These are phyloP conservation scores for Podila epicladia DNA, from an alignment of 192 early-diverging fungal species.

Conservation along the genomic window DNA sequence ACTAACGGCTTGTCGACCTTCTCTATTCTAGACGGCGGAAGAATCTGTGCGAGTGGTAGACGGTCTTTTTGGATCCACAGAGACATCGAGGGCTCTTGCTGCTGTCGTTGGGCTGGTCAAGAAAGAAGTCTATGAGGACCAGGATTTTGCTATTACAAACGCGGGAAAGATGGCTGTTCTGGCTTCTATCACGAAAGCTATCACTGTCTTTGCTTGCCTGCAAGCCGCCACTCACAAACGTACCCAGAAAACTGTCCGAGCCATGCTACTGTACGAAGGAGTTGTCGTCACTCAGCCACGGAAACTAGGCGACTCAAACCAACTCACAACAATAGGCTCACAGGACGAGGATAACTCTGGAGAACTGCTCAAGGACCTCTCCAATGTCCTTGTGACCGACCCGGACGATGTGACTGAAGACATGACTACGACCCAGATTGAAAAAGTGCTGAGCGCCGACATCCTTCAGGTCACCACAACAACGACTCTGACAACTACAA, in stretches of 20 bases:
- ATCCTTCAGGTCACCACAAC: constrained; percentile 50
- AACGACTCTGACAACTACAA: constrained; percentile 39
- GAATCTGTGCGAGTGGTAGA: constrained; percentile 93
- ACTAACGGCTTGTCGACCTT: background rate
- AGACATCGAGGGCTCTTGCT: constrained; percentile 88
- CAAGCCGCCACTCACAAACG: constrained; percentile 81
- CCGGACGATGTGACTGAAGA: constrained; percentile 48
- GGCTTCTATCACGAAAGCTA: constrained; percentile 80
- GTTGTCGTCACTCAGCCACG: constrained; percentile 58
- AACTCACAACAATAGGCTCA: constrained; percentile 17
- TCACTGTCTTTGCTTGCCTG: constrained; percentile 88
- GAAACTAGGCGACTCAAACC: constrained; percentile 46
- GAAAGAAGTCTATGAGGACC: constrained; percentile 76
- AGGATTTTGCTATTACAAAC: constrained; percentile 69
- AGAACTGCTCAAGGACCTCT: constrained; percentile 37
- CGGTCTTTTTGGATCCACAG: constrained; percentile 94
- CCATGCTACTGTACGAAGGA: constrained; percentile 69
- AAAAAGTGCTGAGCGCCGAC: constrained; percentile 38
- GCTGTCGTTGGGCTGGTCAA: constrained; percentile 83
- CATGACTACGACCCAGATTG: constrained; percentile 47
- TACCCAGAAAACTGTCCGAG: constrained; percentile 52
- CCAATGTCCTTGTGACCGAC: constrained; percentile 37
- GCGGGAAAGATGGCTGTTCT: constrained; percentile 73
- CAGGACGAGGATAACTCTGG: constrained; percentile 49
- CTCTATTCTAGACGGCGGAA: constrained; percentile 71